Evolutionary conservation across 2,329 filamentous ascomycete genomes (phyloP).

Genomic region (Trichoderma lentiforme): DNA sequence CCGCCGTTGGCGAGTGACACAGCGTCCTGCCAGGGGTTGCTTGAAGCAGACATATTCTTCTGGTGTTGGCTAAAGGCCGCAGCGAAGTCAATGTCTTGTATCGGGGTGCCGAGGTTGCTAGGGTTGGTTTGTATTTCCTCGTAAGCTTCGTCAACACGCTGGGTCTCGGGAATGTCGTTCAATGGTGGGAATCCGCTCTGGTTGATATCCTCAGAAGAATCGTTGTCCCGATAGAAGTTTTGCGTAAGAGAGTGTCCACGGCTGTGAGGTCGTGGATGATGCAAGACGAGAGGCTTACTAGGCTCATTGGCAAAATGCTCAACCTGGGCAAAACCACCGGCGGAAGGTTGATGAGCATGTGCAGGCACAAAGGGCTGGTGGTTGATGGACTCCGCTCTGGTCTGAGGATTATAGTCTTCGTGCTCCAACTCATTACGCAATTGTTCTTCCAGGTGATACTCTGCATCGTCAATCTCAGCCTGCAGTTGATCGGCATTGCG

Average conservation of each 20-base stretch:
- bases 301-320: conserved; percentile 53
- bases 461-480: conserved; percentile 78
- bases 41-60: conserved; percentile 52
- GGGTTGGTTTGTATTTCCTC: conserved; percentile 74
- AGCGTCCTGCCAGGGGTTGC: conserved; percentile 62
- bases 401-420: conserved; percentile 69
- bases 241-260: conserved; percentile 69
- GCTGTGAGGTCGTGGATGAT: conserved; percentile 72
- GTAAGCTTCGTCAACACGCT: conserved; percentile 52
- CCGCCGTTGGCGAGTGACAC: conserved; percentile 37
- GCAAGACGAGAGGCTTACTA: conserved; percentile 56
- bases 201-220: conserved; percentile 41
- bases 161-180: conserved; percentile 39
- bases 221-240: conserved; percentile 58
- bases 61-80: conserved; percentile 48
- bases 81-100: conserved; percentile 46
- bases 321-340: conserved; percentile 47
- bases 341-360: conserved; percentile 45
- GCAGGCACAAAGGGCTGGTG: conserved; percentile 27
- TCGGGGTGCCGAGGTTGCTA: conserved; percentile 66
- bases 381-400: conserved; percentile 33
- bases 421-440: conserved; percentile 76
- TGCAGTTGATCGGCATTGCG: conserved; percentile 69
- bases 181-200: conserved; percentile 39
- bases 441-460: conserved; percentile 79